phyloP scores from a whole-genome alignment of 495 filamentous ascomycete species.

The Podospora comata region DNA sequence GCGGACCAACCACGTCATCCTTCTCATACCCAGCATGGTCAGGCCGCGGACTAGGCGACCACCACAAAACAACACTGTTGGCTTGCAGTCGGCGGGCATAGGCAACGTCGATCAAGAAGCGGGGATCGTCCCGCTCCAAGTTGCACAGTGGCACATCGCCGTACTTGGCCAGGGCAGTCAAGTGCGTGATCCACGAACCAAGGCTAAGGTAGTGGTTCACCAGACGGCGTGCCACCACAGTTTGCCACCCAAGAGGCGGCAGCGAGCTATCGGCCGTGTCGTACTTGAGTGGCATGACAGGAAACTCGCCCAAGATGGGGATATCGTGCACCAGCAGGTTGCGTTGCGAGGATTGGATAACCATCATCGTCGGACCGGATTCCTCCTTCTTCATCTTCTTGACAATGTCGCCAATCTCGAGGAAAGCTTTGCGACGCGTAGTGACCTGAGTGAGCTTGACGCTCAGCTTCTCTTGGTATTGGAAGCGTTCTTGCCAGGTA shows the following conservation, averaged over 20 bases:
- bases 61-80: constrained; percentile 97
- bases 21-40: constrained; percentile 96
- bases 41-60: constrained; percentile 78
- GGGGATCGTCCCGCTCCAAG: constrained; percentile 86
- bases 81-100: constrained; percentile 88
- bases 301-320: constrained; percentile 79
- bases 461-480: constrained; percentile 81
- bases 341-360: constrained; percentile 85
- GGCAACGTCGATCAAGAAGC: constrained; percentile 91
- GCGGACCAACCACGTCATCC: constrained; percentile 77
- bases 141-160: constrained; percentile 95
- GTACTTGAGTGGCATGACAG: constrained; percentile 72
- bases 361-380: constrained; percentile 68
- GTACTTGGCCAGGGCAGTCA: constrained; percentile 82
- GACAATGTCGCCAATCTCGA: constrained; percentile 78
- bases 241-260: constrained; percentile 91
- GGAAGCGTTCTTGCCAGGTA: constrained; percentile 72
- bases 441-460: constrained; percentile 87
- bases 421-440: constrained; percentile 79
- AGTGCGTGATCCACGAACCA: constrained; percentile 85
- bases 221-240: constrained; percentile 78
- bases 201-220: constrained; percentile 87
- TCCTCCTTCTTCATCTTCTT: constrained; percentile 89
- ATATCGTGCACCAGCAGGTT: constrained; percentile 78
- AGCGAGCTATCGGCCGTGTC: constrained; percentile 82